Base-by-base conservation (phyloP, 768 basidiomycete species). In the Lactifluus piperatus region DNA sequence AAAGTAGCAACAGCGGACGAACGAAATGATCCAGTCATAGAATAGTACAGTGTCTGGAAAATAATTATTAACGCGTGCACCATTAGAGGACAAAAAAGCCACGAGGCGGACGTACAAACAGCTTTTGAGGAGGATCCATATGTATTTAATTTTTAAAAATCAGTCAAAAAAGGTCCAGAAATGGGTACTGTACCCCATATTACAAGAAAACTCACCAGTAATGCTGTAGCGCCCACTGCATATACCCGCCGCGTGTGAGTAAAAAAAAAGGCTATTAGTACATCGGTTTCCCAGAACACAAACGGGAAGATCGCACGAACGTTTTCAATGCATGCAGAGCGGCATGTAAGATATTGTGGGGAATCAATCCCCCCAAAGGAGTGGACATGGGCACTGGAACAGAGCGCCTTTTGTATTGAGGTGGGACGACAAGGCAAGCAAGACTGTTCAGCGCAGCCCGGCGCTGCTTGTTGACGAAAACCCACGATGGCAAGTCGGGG, bases 21-120 rank as follows among this genome's bases (percentile, higher is more conserved):
- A 64, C 64, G 57, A 54, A 20, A 53, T 58, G 30, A 64, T 41
- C 64, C 64, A 64, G 47, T 64, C 64, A 50, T 64, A 64, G 43
- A 64, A 53, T 22, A 57, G 48, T 32, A 64, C n/a, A 18, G 45
- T 51, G 11, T 64, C 64, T 64, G 30, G 16, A 20, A n/a, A 32
- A 16, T 4, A 29, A 55, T 57, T 5, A 51, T 45, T 22, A 51
- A 39, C 10, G 37, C 5, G 8, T 34, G 34, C 27, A 27, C 30
- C 11, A 2, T 3, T 2, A 26, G 5, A 11, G 22, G 43, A 46
- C 1, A 34, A 5, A 50, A n/a, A 3, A 10, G 27, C 32, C 34
- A 39, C 29, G 26, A 48, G 29, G 44, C 0, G n/a, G 13, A 54
- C 60, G 24, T 44, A 62, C 53, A 53, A 22, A 51, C 58, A 50